These are phyloP conservation scores for Termitomyces sp. DNA, from an alignment of 768 basidiomycete genomes.

Conservation along the genomic window DNA sequence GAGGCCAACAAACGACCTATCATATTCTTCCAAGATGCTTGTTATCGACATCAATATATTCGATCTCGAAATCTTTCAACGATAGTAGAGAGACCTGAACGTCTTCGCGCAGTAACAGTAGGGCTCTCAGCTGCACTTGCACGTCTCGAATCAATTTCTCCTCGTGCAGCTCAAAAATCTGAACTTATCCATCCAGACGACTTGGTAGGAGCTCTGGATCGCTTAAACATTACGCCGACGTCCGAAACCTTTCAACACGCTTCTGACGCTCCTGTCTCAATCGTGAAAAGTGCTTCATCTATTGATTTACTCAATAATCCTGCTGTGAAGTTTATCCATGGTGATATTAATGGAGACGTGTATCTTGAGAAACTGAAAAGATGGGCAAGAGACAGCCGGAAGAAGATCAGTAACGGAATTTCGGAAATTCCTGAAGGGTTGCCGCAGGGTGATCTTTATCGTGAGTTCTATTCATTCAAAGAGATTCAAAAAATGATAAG, in stretches of 20 bases:
- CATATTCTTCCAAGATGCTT: constrained; percentile 64
- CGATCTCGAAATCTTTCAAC: constrained; percentile 66
- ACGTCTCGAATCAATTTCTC: constrained; percentile 46
- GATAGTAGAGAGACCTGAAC: constrained; percentile 89
- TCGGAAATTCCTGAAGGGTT: constrained; percentile 74
- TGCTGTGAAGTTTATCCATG: constrained; percentile 72
- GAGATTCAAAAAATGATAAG: no score
- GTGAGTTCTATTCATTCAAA: constrained; percentile 34
- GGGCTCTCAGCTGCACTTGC: constrained; percentile 80
- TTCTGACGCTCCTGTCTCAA: constrained; percentile 29
- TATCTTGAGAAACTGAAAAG: constrained; percentile 58
- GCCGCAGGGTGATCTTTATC: constrained; percentile 78
- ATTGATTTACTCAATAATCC: constrained; percentile 51
- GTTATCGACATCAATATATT: constrained; percentile 71
- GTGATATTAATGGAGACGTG: constrained; percentile 59
- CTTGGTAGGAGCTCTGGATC: constrained; percentile 39
- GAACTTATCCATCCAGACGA: constrained; percentile 25
- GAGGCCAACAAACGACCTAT: constrained; percentile 11
- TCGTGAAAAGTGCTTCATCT: constrained; percentile 49
- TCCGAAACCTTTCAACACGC: constrained; percentile 9
- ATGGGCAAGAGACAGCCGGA: constrained; percentile 55
- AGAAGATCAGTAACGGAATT: constrained; percentile 53
- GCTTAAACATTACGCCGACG: constrained; percentile 29
- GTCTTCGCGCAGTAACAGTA: constrained; percentile 76
- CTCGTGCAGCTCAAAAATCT: background rate